Percentiles rank a stretch among this genome's conserved stretches.
phyloP scores from a whole-genome alignment of 768 basidiomycete species.

The Phlebiopsis gigantea region DNA sequence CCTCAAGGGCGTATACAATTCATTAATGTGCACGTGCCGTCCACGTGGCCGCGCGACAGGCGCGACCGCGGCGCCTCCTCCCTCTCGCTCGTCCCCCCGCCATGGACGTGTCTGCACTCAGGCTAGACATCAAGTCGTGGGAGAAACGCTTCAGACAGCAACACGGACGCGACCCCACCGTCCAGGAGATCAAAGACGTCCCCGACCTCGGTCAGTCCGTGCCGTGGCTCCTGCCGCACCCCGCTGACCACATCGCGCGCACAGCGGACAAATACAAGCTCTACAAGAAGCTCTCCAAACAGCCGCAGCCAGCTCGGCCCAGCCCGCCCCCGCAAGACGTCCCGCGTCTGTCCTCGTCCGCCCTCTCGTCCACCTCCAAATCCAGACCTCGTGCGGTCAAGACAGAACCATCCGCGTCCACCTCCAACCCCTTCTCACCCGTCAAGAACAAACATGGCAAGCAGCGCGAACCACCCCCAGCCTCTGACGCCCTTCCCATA shows the following conservation, averaged over 20 bases:
- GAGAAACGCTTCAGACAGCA: conserved; percentile 59
- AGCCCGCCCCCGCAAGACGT: conserved; percentile 25
- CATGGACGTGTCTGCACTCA: conserved; percentile 45
- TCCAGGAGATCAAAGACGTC: conserved; percentile 65
- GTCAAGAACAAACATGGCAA: conserved; percentile 56
- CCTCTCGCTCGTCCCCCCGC: conserved; percentile 8
- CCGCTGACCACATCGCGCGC: conserved; percentile 13
- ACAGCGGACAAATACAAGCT: conserved; percentile 75
- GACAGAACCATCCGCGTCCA: conserved; percentile 44
- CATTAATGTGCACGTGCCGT: not conserved
- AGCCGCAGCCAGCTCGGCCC: not conserved
- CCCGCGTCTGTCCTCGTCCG: conserved; percentile 28
- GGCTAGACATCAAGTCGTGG: conserved; percentile 73
- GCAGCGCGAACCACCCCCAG: conserved; percentile 18
- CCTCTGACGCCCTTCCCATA: conserved; percentile 1
- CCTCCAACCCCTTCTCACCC: conserved; percentile 79
- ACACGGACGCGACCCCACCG: conserved; percentile 54
- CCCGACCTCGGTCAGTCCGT: conserved; percentile 54
- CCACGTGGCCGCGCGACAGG: conserved; percentile 7
- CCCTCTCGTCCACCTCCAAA: conserved; percentile 23
- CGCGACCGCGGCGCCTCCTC: conserved; percentile 12
- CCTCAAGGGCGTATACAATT: not conserved
- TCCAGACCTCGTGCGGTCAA: conserved; percentile 43
- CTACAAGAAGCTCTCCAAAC: conserved; percentile 65
- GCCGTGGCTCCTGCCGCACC: conserved; percentile 13